Evolutionary conservation across 345 rosid species (phyloP), one percentile per base, ranked within the genome.

Genomic region (Salix udensis): DNA sequence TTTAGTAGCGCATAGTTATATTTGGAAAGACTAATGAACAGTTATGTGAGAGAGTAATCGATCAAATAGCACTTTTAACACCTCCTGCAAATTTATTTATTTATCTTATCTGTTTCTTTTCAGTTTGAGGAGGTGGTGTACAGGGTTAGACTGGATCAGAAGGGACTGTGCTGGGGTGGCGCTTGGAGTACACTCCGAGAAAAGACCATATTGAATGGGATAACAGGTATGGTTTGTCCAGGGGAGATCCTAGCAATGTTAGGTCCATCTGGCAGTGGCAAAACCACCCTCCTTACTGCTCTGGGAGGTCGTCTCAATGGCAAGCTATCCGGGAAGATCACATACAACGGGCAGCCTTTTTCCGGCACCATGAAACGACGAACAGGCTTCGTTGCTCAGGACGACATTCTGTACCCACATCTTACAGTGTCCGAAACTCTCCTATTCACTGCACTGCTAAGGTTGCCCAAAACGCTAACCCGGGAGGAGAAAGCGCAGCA

Each of bases 231-330:
- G 85, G 94, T 96, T 75, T 84, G 86, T 64, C 98, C 99, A 4
- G 99, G 98, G 58, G 98, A 96, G 87, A 84, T 96, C 75, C 86
- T 96, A 31, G 99, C 99, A 19, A 93, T 96, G 98, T 83, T 96
- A 39, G 99, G 99, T 11, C 99, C 99, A 48, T 96, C 99, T 0
- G 99, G 99, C 6, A 96, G 99, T 78, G 99, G 99, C 71, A 96
- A 96, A 87, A 96, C 99, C 74, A 96, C 98, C 71, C 99, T 96
- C 73, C 92, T 96, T 6, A 93, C 96, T 5, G 99, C 99, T 52
- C 94, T 96, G 0, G 99, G 99, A 0, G 98, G 99, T 79, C 97
- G 99, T 34, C 96, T 93, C 70, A 78, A 80, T 0, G 92, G 90
- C 23, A 91, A 86, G 70, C 74, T 88, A 68, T 87, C 94, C 0